phyloP scores from a whole-genome alignment of 495 filamentous ascomycete species.

The Immersiella caudata region DNA sequence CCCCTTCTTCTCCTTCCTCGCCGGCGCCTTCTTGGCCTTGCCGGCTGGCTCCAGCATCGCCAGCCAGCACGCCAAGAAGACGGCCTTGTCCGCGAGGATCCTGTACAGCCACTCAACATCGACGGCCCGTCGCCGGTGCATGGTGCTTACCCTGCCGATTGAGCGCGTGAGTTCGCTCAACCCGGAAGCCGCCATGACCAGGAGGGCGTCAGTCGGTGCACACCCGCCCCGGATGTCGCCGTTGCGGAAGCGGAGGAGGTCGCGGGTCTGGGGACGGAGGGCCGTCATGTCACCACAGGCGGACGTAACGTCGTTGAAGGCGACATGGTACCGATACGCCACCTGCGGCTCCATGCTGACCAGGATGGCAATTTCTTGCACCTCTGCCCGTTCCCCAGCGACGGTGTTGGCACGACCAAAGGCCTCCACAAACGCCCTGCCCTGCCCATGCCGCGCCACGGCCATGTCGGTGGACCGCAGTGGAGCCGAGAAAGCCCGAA shows the following conservation, averaged over 20 bases:
- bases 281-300: background rate
- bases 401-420: constrained; percentile 39
- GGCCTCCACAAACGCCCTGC: constrained; percentile 30
- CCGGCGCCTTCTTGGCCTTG: background rate
- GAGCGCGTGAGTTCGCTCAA: background rate
- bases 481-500: constrained; percentile 29
- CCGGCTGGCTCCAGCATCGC: background rate
- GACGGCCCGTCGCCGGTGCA: background rate
- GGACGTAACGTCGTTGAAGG: background rate
- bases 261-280: background rate
- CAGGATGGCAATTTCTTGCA: constrained; percentile 23
- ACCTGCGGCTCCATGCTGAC: background rate
- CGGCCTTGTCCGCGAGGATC: constrained; percentile 13
- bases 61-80: background rate
- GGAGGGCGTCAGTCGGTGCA: background rate
- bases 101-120: background rate
- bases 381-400: background rate
- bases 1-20: no score
- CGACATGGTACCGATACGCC: background rate
- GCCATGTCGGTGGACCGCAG: constrained; percentile 36
- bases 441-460: constrained; percentile 37
- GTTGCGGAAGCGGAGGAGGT: background rate
- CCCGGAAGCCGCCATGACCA: background rate
- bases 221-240: background rate
- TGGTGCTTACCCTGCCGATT: background rate